Evolutionary conservation across 2,329 filamentous ascomycete species (phyloP).

Genomic region (Xylaria sp.): DNA sequence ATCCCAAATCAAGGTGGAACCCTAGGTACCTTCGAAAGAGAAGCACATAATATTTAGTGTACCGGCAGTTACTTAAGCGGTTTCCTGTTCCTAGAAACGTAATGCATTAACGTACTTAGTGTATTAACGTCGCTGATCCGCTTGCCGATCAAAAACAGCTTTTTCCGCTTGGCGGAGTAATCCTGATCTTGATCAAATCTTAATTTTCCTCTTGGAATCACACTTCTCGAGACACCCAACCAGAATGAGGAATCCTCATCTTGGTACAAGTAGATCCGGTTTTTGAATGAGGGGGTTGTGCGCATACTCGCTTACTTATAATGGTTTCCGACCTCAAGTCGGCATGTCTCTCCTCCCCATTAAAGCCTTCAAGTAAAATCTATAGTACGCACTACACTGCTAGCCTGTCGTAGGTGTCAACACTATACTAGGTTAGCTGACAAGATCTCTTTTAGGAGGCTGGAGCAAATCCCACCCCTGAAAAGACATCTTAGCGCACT

Average conservation of each 20-base stretch:
- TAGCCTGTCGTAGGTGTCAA: neutral
- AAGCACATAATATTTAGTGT: neutral
- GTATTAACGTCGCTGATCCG: constrained; percentile 2
- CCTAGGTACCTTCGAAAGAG: neutral
- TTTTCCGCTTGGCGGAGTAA: constrained; percentile 14
- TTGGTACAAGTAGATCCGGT: neutral
- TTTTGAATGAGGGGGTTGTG: neutral
- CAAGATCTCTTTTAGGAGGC: neutral
- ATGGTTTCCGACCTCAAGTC: neutral
- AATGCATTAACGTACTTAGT: constrained; percentile 2
- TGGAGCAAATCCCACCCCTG: constrained; percentile 15
- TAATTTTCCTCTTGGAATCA: constrained; percentile 12
- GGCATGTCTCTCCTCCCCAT: neutral
- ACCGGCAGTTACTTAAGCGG: constrained; percentile 5
- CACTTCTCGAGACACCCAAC: neutral
- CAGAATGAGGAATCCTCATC: constrained; percentile 5
- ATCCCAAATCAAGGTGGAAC: neutral
- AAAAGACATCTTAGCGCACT: constrained; percentile 22
- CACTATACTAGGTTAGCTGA: neutral
- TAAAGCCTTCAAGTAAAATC: neutral
- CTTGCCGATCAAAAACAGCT: constrained; percentile 29
- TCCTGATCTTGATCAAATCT: constrained; percentile 23
- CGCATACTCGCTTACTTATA: neutral
- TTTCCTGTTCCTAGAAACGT: constrained; percentile 14
- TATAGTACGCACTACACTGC: neutral